Evolutionary conservation across 2,329 filamentous ascomycete species (phyloP), one percentile per base, ranked within the genome.

Genomic region (Ophiostoma australiae): DNA sequence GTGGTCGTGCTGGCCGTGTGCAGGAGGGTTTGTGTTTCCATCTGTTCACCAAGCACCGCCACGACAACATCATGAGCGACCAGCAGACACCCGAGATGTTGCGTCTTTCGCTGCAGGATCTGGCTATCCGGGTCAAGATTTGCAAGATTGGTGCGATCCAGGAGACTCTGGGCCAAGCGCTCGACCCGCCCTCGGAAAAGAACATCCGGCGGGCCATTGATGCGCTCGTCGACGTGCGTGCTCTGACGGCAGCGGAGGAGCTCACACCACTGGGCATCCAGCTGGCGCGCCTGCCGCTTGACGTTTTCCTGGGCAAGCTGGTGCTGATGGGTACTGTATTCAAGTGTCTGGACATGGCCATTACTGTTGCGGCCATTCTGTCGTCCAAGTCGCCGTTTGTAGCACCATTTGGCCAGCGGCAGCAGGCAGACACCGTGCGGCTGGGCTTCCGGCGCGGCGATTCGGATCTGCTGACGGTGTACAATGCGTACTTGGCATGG

Each of bases 41-140:
- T 77, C 84, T 99, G 72, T 97, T 98, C 78, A 97, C 95, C 1
- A 95, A 90, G 76, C 87, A 93, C 76, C 88, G 94, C 8, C 93
- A 97, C 77, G 94, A 98, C 77, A 87, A 88, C 71, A 79, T 91
- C 76, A 93, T 98, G 86, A 89, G 89, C 69, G 93, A 97, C 73
- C 93, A 97, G 77, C 95, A 98, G 81, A 97, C 93, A 0, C 96
- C 95, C 0, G 95, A 99, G 79, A 97, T 99, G 89, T 87, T 99
- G 58, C 90, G 95, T 0, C 83, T 99, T 4, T 97, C 95, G 0
- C 83, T 99, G 13, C 95, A 99, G 79, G 95, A 99, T 77, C 84
- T 99, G 13, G 93, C 97, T 5, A 94, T 99, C 78, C 89, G 95
- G 10, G 94, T 98, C 74, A 99, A 99, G 81, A 97, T 97, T 66